Conservation (phyloP, 106 monocot genomes). For the Dioscorea zingiberensis region DNA sequence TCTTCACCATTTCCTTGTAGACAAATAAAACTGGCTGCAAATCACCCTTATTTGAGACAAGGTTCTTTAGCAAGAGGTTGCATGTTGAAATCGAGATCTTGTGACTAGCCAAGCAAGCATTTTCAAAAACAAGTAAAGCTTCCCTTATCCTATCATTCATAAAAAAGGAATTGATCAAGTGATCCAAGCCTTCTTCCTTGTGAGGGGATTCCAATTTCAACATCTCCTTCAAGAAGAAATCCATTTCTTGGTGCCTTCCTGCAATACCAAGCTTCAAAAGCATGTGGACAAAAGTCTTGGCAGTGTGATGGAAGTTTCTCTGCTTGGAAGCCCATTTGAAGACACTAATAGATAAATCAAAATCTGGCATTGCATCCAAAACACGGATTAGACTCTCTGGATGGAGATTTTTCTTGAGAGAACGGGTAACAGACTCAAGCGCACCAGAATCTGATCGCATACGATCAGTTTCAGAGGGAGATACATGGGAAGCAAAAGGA, state of each 20-base stretch:
- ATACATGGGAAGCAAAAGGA: not conserved
- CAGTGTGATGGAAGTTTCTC: conserved; percentile 19
- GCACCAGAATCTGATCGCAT: not conserved
- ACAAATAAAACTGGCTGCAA: conserved; percentile 42
- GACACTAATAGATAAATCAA: conserved; percentile 9
- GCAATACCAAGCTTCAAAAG: conserved; percentile 21
- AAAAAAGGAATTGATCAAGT: conserved; percentile 26
- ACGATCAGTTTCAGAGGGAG: not conserved
- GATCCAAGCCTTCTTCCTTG: conserved; percentile 10
- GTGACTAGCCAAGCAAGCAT: conserved; percentile 13
- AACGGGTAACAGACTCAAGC: conserved; percentile 9
- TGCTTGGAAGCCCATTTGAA: conserved; percentile 36
- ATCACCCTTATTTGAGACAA: conserved; percentile 19
- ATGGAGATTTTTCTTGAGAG: conserved; percentile 26
- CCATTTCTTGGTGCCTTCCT: conserved; percentile 27
- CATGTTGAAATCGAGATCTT: conserved; percentile 29
- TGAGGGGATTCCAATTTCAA: conserved; percentile 17
- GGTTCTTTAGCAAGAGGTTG: conserved; percentile 25
- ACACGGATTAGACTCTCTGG: conserved; percentile 14
- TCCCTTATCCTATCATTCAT: conserved; percentile 7
- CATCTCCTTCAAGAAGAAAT: conserved; percentile 40
- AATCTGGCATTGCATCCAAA: conserved; percentile 23
- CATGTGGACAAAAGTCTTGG: conserved; percentile 18
- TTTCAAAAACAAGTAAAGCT: conserved; percentile 39
- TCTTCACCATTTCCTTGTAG: conserved; percentile 81